These are phyloP conservation scores for Climacium dendroides DNA, from an alignment of 225 moss, liverwort and hornwort genomes.

Conservation along the genomic window DNA sequence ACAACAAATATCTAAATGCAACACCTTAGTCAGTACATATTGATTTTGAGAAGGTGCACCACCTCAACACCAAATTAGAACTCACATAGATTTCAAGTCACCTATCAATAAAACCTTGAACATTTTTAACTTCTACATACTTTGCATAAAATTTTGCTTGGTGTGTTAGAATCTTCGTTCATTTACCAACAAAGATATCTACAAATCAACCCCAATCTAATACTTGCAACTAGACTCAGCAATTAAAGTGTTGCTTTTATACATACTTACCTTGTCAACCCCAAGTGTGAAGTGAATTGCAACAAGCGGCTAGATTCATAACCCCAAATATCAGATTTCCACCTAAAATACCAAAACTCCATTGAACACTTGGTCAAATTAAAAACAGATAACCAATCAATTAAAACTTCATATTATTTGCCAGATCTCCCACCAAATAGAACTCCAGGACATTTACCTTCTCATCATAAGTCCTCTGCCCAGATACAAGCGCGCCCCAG, in stretches of 20 bases:
- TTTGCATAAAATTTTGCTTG: not conserved
- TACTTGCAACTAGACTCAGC: not conserved
- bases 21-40: not conserved
- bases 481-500: constrained; percentile 7
- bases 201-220: not conserved
- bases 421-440: not conserved
- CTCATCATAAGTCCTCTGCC: constrained; percentile 71
- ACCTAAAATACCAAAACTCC: not conserved
- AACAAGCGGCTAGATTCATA: not conserved
- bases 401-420: too few relatives aligned
- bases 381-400: not conserved
- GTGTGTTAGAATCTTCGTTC: not conserved
- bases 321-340: not conserved
- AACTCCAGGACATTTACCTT: constrained; percentile 26
- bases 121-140: too few relatives aligned
- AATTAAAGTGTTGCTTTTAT: too few relatives aligned
- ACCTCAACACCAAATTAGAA: not conserved
- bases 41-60: not conserved
- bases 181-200: not conserved
- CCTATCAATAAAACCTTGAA: not conserved
- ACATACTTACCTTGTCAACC: not conserved
- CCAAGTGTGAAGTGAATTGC: not conserved
- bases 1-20: not conserved
- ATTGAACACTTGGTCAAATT: not conserved
- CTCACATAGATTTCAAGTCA: too few relatives aligned